Percentiles rank a stretch among this genome's conserved stretches.
Evolutionary conservation across 495 filamentous ascomycete species (phyloP).

Genomic region (Symbiotaphrina buchneri): DNA sequence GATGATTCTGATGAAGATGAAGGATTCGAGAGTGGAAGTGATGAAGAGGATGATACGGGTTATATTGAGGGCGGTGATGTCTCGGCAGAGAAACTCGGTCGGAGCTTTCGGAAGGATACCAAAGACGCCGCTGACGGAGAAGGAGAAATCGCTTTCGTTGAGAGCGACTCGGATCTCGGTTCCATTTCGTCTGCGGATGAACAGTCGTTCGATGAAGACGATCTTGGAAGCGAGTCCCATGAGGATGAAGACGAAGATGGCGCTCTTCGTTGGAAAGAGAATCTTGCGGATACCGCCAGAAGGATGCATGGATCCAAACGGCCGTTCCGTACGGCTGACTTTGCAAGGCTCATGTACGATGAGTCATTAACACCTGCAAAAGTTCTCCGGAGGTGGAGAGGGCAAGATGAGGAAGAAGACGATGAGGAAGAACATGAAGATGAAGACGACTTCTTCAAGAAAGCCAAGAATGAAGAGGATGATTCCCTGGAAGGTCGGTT

Average conservation of each 20-base stretch:
- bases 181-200: conserved; percentile 57
- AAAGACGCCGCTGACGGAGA: conserved; percentile 29
- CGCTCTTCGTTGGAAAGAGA: conserved; percentile 60
- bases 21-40: conserved; percentile 10
- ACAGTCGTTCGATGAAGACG: conserved; percentile 36
- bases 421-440: conserved; percentile 31
- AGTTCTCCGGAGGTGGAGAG: conserved; percentile 58
- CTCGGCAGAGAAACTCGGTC: conserved; percentile 16
- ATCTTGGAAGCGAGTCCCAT: conserved; percentile 30
- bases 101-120: conserved; percentile 21
- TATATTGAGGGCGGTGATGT: conserved; percentile 18
- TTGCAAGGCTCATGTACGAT: conserved; percentile 78
- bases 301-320: conserved; percentile 42
- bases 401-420: conserved; percentile 26
- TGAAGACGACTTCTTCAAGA: conserved; percentile 70
- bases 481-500: conserved; percentile 45
- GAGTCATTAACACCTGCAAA: conserved; percentile 50
- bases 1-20: conserved; percentile 25
- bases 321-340: conserved; percentile 51
- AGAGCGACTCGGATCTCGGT: conserved; percentile 87
- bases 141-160: conserved; percentile 52
- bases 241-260: conserved; percentile 42
- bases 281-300: conserved; percentile 55
- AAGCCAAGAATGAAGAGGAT: conserved; percentile 38
- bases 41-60: conserved; percentile 14